Conservation (phyloP, 2,329 filamentous ascomycete genomes). For the Sordariomycetes sp. region DNA sequence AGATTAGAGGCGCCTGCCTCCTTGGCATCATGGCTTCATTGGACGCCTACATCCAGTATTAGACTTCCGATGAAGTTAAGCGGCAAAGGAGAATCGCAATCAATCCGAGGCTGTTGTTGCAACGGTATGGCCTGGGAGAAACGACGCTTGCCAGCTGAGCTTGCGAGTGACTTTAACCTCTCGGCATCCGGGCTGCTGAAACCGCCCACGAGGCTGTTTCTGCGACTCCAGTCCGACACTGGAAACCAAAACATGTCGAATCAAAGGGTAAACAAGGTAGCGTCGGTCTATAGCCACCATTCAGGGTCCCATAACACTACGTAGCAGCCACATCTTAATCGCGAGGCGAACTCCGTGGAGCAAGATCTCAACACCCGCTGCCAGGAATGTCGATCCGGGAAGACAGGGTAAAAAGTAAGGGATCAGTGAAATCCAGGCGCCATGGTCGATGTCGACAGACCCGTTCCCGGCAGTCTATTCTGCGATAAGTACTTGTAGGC, state of each 20-base stretch:
- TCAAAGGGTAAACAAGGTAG: neutral
- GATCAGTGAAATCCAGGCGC: neutral
- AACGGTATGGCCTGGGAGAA: neutral
- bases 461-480: neutral
- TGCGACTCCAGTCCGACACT: neutral
- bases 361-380: no score
- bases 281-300: no score
- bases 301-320: neutral
- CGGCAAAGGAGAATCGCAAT: neutral
- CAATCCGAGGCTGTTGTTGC: neutral
- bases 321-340: neutral
- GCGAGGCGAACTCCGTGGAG: no score
- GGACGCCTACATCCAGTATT: neutral
- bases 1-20: neutral
- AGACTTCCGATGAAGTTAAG: neutral
- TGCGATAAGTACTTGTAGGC: neutral
- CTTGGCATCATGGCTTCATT: neutral
- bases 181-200: neutral
- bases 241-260: neutral
- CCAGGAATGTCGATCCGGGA: no score
- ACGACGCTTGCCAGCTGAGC: neutral
- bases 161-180: neutral
- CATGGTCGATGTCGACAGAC: neutral
- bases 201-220: neutral
- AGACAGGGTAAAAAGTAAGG: no score